A percentile compares a stretch with the other conserved stretches of the same genome.
Evolutionary conservation across 108 stramenopile genomes (phyloP).

Genomic region (Nannochloropsis salina): DNA sequence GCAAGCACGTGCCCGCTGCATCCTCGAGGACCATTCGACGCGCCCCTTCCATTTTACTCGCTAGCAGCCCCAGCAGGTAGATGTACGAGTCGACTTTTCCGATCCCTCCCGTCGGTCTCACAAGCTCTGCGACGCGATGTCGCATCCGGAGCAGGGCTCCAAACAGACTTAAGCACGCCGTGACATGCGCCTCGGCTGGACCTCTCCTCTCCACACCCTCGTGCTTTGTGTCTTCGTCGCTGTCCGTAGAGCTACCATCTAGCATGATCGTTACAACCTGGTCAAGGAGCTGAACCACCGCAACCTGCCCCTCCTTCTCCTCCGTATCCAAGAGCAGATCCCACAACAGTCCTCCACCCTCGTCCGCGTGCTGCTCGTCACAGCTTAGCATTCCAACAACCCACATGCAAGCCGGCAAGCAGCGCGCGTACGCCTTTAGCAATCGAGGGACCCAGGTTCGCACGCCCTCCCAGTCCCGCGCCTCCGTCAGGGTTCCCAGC

Average conservation of each 20-base stretch:
- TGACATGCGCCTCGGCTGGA: no score
- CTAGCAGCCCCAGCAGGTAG: neutral
- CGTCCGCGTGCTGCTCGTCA: neutral
- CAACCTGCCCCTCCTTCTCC: neutral
- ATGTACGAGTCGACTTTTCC: neutral
- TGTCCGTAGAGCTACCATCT: neutral
- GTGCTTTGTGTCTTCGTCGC: neutral
- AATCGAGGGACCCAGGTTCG: neutral
- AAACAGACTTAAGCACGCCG: neutral
- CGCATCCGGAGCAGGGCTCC: neutral
- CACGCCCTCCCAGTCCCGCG: conserved; percentile 15
- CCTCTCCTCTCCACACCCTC: neutral
- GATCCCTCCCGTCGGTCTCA: neutral
- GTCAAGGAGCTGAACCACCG: neutral
- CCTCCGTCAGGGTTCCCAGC: neutral
- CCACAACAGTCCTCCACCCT: neutral
- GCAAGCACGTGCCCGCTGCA: neutral
- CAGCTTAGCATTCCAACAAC: conserved; percentile 15
- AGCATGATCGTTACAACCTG: neutral
- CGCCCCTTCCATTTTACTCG: neutral
- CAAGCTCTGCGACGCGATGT: neutral
- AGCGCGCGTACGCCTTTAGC: neutral
- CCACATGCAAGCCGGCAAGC: neutral
- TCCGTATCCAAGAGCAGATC: neutral
- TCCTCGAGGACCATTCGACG: neutral